Conservation (phyloP, 192 early-diverging fungal genomes). For the Coemansia sp. region DNA sequence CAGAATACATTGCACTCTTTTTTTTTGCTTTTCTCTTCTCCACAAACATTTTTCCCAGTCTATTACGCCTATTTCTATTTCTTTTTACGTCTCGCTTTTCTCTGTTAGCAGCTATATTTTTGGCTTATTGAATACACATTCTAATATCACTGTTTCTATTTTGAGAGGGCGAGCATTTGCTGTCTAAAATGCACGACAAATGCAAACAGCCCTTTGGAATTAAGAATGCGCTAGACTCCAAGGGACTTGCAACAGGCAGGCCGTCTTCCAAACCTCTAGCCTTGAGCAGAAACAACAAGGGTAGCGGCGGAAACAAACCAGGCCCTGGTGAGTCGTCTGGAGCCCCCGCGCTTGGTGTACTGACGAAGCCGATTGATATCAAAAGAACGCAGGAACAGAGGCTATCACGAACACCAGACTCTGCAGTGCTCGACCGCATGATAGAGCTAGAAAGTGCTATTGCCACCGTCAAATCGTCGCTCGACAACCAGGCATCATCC, state of each 20-base stretch:
- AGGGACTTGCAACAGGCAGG: neutral
- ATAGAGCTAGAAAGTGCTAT: slow-evolving; percentile 38
- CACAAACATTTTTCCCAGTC: neutral
- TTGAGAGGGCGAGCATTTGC: neutral
- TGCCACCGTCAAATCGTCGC: slow-evolving; percentile 42
- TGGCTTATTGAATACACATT: neutral
- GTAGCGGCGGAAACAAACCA: neutral
- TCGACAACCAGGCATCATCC: slow-evolving; percentile 49
- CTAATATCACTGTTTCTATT: neutral
- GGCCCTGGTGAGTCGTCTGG: neutral
- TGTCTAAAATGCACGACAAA: neutral
- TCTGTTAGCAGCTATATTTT: neutral
- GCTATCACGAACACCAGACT: slow-evolving; percentile 3
- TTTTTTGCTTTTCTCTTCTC: neutral
- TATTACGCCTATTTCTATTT: neutral
- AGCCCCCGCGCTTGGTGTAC: slow-evolving; percentile 5
- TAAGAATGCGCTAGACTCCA: neutral
- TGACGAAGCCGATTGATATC: slow-evolving; percentile 1
- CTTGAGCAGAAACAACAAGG: neutral
- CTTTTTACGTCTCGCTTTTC: neutral
- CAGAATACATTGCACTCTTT: neutral
- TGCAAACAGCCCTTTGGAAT: neutral
- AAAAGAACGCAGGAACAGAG: neutral
- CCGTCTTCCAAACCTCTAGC: neutral
- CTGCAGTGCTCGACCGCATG: slow-evolving; percentile 36